phyloP scores from a whole-genome alignment of 2,329 filamentous ascomycete species.

The Talaromyces sp. region DNA sequence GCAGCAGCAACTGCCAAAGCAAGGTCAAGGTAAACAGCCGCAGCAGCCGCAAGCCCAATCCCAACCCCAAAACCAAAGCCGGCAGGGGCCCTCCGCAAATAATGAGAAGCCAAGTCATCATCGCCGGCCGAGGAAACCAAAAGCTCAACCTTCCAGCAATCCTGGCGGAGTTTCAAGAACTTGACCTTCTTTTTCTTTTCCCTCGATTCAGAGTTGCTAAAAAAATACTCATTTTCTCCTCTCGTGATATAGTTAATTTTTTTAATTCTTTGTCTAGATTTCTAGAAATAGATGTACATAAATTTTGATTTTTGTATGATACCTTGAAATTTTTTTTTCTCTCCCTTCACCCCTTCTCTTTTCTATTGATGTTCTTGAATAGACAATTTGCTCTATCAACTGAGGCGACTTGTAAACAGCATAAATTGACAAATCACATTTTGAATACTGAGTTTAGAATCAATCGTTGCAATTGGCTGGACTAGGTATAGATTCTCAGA shows the following conservation, averaged over 20 bases:
- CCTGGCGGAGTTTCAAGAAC: not conserved
- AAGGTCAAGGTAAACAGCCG: not conserved
- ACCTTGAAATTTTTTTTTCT: not conserved
- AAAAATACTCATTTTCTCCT: not conserved
- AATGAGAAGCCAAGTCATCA: conserved; percentile 2
- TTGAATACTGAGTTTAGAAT: not conserved
- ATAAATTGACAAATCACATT: no score
- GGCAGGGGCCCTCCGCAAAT: not conserved
- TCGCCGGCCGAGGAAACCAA: conserved; percentile 1
- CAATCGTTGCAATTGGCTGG: not conserved
- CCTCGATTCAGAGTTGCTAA: not conserved
- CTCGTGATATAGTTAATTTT: not conserved
- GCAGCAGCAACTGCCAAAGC: not conserved
- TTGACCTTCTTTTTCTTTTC: not conserved
- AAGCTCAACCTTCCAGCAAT: not conserved
- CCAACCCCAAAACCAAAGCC: not conserved
- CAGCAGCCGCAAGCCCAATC: not conserved
- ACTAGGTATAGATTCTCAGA: no score
- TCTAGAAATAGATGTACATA: not conserved
- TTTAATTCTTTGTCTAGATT: not conserved
- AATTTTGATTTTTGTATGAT: not conserved
- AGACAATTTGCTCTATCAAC: not conserved
- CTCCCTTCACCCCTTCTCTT: not conserved
- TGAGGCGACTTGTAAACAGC: no score
- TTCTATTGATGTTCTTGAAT: not conserved